Base-by-base conservation (phyloP, 225 moss, liverwort and hornwort genomes). In the Thuidium tamariscinum region DNA sequence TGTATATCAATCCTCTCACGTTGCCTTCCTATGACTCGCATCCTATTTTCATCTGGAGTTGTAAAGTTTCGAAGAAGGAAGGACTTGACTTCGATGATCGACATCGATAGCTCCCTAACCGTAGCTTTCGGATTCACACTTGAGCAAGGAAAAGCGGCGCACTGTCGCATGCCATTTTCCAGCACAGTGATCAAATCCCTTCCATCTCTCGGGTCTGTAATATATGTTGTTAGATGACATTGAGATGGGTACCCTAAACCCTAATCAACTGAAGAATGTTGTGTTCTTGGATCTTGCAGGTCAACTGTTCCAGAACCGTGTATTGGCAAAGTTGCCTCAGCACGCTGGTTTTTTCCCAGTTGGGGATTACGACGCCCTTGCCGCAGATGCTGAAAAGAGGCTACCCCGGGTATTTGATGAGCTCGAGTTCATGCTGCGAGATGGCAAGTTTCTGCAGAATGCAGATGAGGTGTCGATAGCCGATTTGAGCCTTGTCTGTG, bases 391-490 rank as follows among this genome's bases (percentile, higher is more conserved):
- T 39, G 27, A 19, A 17, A 77, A 80, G 49, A 81, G 23, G 16
- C 83, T 91, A 2, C 87, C 85, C 6, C 59, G 57, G 10, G 86
- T 77, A 5, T 71, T 92, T 20, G 89, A 89, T 30, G 72, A 91
- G 86, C 77, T 91, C 2, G 91, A 91, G 52, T 27, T 49, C 74
- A 87, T 91, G 89, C 77, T 90, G 15, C 81, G 82, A 67, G 67
- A 79, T 8, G 81, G 87, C 62, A 91, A 89, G 62, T 92, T 55
- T 80, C 44, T 92, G 77, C 89, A 89, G 42, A 84, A 74, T 22
- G 83, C 83, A 39, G 86, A 91, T 21, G 32, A 87, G 11, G 67
- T 86, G 77, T 91, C 92, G 59, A 89, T 92, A 55, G 92, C 86
- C 32, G 92, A 91, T 84, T 67, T 92, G 73, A 89, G 92, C 69